phyloP scores from a whole-genome alignment of 1,139 yeast genomes.

The Meyerozyma guilliermondii region DNA sequence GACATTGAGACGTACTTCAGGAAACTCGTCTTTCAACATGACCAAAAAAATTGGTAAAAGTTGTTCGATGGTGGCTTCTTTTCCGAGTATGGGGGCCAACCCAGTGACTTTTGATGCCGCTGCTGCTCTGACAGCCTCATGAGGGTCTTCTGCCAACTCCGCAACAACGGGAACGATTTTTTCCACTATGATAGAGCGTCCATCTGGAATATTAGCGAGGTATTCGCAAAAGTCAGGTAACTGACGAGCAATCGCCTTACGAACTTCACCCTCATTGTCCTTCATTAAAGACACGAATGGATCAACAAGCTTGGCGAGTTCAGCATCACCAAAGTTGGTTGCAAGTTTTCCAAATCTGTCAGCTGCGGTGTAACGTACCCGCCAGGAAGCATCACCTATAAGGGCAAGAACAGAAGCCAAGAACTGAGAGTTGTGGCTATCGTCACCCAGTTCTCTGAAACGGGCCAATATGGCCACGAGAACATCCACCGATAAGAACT shows the following conservation, averaged over 20 bases:
- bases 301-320: constrained; percentile 54
- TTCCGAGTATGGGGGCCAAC: constrained; percentile 81
- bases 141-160: constrained; percentile 82
- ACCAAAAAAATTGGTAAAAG: constrained; percentile 83
- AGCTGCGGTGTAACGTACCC: constrained; percentile 97
- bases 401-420: constrained; percentile 56
- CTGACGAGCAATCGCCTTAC: constrained; percentile 91
- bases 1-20: constrained; percentile 92
- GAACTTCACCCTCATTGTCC: constrained; percentile 94
- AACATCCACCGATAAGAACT: constrained; percentile 83
- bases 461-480: constrained; percentile 67
- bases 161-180: constrained; percentile 82
- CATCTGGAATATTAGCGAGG: constrained; percentile 41
- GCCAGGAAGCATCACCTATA: constrained; percentile 91
- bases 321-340: constrained; percentile 53
- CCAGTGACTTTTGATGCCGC: constrained; percentile 85
- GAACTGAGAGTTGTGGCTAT: constrained; percentile 55
- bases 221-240: constrained; percentile 72
- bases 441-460: constrained; percentile 54
- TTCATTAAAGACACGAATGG: constrained; percentile 75
- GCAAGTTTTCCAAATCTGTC: constrained; percentile 81
- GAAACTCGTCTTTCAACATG: constrained; percentile 95
- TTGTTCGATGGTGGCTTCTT: constrained; percentile 76
- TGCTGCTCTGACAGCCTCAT: constrained; percentile 90
- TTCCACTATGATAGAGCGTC: constrained; percentile 46